Evolutionary conservation across 495 filamentous ascomycete genomes (phyloP), one percentile per base, ranked within the genome.

Genomic region (Annulohypoxylon bovei): DNA sequence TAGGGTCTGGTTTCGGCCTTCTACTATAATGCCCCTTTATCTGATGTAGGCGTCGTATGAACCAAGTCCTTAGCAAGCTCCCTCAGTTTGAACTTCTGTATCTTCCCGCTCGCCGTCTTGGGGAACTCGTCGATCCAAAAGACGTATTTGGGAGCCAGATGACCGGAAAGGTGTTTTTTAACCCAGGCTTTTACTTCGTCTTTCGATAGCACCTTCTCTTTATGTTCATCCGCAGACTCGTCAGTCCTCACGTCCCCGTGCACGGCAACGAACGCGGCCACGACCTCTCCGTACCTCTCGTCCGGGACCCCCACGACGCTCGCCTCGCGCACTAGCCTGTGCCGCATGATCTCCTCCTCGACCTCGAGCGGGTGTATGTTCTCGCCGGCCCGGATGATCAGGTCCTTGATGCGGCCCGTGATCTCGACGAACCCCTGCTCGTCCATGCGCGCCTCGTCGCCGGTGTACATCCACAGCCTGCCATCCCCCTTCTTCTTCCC

Each of bases 341-440:
- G 88, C 27, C 86, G 87, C 42, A 95, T 87, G n/a, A 99, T 85
- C 66, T 89, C 94, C 75, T 95, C 94, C 79, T 99, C 95, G 25
- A 98, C 86, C 78, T 99, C 95, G 2, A 98, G 83, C 2, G 95
- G 95, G 75, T 97, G 93, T 71, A 99, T 97, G 73, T 99, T 99
- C 77, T 98, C 95, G 1, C 95, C 95, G 16, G 92, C 95, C 25
- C 91, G 86, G 72, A 99, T 98, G 60, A 99, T 83, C 62, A 98
- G 76, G 75, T 99, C 95, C 80, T 98, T 98, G 71, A 96, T 92
- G 12, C 93, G 74, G 12, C 83, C 84, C 28, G 84, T 87, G 56
- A 87, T 88, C 68, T 84, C 84, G 5, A 93, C 84, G 73, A 89
- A 93, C 20, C 91, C 91, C 5, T 90, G 79, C 14, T 65, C 79